A percentile compares a stretch with the other conserved stretches of the same genome.
These are phyloP conservation scores for Gonapodya sp. DNA, from an alignment of 192 early-diverging fungal species.

Conservation along the genomic window DNA sequence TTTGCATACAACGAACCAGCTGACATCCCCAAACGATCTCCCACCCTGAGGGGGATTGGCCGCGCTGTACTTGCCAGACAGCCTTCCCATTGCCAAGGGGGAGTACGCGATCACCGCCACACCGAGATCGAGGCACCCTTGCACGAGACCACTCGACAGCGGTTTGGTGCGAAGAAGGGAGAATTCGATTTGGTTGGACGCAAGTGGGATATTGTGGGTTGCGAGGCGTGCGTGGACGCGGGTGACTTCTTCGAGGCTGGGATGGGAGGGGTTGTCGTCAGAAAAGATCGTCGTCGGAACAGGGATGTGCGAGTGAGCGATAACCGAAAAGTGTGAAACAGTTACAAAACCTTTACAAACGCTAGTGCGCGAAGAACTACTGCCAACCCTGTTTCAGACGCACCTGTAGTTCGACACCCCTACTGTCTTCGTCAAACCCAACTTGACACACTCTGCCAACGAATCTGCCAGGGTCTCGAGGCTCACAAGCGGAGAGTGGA, in stretches of 20 bases:
- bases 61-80: slow-evolving; percentile 11
- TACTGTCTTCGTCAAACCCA: slow-evolving; percentile 34
- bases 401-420: slow-evolving; percentile 39
- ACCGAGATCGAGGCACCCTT: neutral
- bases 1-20: too few relatives aligned
- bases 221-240: slow-evolving; percentile 32
- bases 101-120: slow-evolving; percentile 56
- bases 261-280: neutral
- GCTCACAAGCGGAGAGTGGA: slow-evolving; percentile 23
- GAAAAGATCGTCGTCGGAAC: too few relatives aligned
- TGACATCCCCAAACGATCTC: neutral
- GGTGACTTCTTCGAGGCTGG: slow-evolving; percentile 19
- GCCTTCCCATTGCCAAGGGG: slow-evolving; percentile 28
- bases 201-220: slow-evolving; percentile 31
- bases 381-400: too few relatives aligned
- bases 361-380: too few relatives aligned
- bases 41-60: neutral
- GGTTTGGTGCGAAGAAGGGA: slow-evolving; percentile 21
- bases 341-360: too few relatives aligned
- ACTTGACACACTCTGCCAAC: slow-evolving; percentile 31
- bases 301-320: too few relatives aligned
- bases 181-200: slow-evolving; percentile 34
- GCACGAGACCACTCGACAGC: neutral
- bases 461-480: slow-evolving; percentile 34
- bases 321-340: too few relatives aligned